Evolutionary conservation across 1,284 basidiomycete genomes (phyloP), one percentile per base, ranked within the genome.

Genomic region (Puccinia triticina): DNA sequence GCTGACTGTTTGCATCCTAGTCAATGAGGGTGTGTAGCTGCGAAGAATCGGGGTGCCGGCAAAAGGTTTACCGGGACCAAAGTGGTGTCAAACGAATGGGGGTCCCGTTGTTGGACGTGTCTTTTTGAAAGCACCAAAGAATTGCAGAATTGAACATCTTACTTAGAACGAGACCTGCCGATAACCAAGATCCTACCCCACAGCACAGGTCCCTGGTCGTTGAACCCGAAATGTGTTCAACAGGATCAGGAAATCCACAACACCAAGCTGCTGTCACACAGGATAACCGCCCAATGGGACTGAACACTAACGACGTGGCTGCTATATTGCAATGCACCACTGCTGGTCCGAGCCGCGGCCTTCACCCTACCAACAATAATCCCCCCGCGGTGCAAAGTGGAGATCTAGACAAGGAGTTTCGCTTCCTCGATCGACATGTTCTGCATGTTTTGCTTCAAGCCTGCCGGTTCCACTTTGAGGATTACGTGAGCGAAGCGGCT

Each of bases 401-500:
- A 5, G 11, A 14, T 1, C 16, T 37, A 21, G 21, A 37, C 1
- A 32, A 2, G 7, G n/a, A 37, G 14, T 67, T 67, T 16, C 64
- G 40, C 3, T 67, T 67, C 34, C 37, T 67, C 2, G 64, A 67
- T 67, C 32, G 37, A 67, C 64, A 34, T 40, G 29, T 16, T 34
- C 64, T 37, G 40, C 34, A 43, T 40, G 34, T 40, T 11, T 67
- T 37, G 12, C 32, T 67, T 40, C 64, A 67, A n/a, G 64, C 64
- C 26, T 29, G 32, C 8, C 64, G n/a, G 11, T 67, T 67, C 64
- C 64, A 67, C 32, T 67, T 67, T 21, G 21, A 67, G 64, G 16
- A 67, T 67, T 67, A 43, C 32, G 11, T 67, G 64, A 67, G 64
- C 18, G 34, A 67, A 37, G 34, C 37, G 23, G 64, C 64, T 67